Base-by-base conservation (phyloP, 306 rosid species). In the Leucaena leucocephala region DNA sequence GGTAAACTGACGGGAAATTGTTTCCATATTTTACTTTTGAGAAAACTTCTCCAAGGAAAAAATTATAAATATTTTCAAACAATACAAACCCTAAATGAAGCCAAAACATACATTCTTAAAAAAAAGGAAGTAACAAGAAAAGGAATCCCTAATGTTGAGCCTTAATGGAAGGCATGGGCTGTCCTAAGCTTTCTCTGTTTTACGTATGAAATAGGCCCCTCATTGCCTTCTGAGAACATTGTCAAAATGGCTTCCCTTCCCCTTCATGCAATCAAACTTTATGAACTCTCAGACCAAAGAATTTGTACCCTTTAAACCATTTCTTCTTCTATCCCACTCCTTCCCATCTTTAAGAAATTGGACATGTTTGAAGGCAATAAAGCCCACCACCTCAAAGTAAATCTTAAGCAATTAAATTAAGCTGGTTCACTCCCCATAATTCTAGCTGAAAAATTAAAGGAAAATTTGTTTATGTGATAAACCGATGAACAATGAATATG, bases 341-440 rank as follows among this genome's bases (percentile, higher is more conserved):
- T 58, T 22, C 15, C 66, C 8, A 13, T 22, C 67, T 12, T 12
- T 3, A 38, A 17, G 33, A 62, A 12, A 34, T 12, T 27, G 4
- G 6, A 40, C 6, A 40, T 40, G 21, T 70, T 71, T 34, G 58
- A 75, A 59, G 59, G 39, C 71, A 75, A 40, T 43, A 44, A 21
- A 75, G 2, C 46, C 14, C 44, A 71, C 21, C 12, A 21, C 45
- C 66, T 50, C 69, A 19, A 76, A 59, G 68, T 61, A 59, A 48
- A 59, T 44, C 46, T 59, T 42, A 49, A 61, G 34, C 55, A 76
- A 71, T 71, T 27, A 63, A 57, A 76, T 22, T 50, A 36, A 57
- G 49, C 48, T 13, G 76, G 72, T 50, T 48, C 73, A 72, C 38
- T 71, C 67, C 57, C 59, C 64, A 72, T n/a, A 36, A 70, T 4